Evolutionary conservation across 371 early-diverging fungal species (phyloP).

Genomic region (Quaeritorhiza haematococci): DNA sequence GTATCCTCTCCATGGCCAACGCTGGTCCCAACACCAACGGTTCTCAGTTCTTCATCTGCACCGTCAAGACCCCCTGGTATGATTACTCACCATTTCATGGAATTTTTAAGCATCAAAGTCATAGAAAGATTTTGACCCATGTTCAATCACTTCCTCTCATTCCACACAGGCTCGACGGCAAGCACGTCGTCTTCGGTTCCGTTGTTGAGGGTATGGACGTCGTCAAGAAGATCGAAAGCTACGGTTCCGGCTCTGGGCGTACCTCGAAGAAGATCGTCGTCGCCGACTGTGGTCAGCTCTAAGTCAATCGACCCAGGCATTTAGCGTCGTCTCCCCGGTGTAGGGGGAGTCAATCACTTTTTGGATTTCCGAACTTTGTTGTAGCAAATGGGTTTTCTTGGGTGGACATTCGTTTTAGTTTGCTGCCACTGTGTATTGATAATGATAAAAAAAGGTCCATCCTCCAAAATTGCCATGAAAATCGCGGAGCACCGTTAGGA

Average conservation of each 20-base stretch:
- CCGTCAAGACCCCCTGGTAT: conserved; percentile 18
- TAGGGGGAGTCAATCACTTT: background rate
- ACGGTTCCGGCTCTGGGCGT: conserved; percentile 63
- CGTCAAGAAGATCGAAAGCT: conserved; percentile 71
- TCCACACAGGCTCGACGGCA: conserved; percentile 89
- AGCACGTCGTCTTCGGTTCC: conserved; percentile 98
- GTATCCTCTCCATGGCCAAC: conserved; percentile 54
- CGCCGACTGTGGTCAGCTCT: conserved; percentile 73
- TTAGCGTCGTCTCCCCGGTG: background rate
- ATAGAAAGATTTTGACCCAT: background rate
- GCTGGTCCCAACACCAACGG: conserved; percentile 83
- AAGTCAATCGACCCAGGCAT: background rate
- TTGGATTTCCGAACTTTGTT: background rate
- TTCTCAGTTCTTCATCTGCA: conserved; percentile 90
- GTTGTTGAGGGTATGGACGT: conserved; percentile 75
- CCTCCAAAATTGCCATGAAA: background rate
- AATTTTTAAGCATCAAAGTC: background rate
- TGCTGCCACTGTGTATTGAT: background rate
- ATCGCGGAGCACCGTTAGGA: too few species aligned
- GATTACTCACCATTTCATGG: background rate
- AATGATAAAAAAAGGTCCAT: background rate
- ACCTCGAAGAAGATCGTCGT: conserved; percentile 47
- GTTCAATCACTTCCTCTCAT: too few species aligned
- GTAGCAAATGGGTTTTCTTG: too few species aligned
- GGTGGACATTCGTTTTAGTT: background rate